Percentiles rank a stretch among this genome's conserved stretches.
These are phyloP conservation scores for Trametes cubensis DNA, from an alignment of 768 basidiomycete species.

Conservation along the genomic window DNA sequence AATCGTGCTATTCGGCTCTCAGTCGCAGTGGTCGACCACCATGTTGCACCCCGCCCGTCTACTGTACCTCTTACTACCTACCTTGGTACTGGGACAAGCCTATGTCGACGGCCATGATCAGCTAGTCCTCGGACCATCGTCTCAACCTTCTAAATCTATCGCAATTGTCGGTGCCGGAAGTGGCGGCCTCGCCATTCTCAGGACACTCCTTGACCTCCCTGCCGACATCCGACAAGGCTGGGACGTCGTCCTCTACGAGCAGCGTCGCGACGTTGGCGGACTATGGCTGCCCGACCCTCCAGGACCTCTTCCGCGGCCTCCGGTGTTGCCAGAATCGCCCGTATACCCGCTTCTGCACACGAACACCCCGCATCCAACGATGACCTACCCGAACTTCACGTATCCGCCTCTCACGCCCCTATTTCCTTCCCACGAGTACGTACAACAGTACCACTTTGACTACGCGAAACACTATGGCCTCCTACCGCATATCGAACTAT, in stretches of 20 bases:
- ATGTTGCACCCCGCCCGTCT: neutral
- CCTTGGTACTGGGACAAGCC: conserved; percentile 1
- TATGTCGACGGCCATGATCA: neutral
- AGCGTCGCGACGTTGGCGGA: conserved; percentile 55
- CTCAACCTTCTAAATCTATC: conserved; percentile 45
- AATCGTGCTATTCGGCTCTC: neutral
- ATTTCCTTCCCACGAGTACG: conserved; percentile 49
- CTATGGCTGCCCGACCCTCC: conserved; percentile 51
- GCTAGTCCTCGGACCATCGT: neutral
- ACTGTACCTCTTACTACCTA: neutral
- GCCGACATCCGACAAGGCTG: conserved; percentile 40
- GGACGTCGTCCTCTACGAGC: conserved; percentile 57
- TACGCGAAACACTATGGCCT: conserved; percentile 46
- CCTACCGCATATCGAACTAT: conserved; percentile 42
- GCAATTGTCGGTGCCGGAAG: conserved; percentile 62
- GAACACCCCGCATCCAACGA: conserved; percentile 58
- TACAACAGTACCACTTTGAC: conserved; percentile 50
- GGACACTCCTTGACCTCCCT: conserved; percentile 50
- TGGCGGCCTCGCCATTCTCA: conserved; percentile 56
- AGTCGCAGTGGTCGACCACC: neutral
- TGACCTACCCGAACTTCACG: conserved; percentile 60
- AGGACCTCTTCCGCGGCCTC: conserved; percentile 40
- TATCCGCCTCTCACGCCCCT: conserved; percentile 54
- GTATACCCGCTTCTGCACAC: conserved; percentile 56
- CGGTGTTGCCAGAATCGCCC: conserved; percentile 54